phyloP scores from a whole-genome alignment of 2,329 filamentous ascomycete genomes.

The Daldinia sp. region DNA sequence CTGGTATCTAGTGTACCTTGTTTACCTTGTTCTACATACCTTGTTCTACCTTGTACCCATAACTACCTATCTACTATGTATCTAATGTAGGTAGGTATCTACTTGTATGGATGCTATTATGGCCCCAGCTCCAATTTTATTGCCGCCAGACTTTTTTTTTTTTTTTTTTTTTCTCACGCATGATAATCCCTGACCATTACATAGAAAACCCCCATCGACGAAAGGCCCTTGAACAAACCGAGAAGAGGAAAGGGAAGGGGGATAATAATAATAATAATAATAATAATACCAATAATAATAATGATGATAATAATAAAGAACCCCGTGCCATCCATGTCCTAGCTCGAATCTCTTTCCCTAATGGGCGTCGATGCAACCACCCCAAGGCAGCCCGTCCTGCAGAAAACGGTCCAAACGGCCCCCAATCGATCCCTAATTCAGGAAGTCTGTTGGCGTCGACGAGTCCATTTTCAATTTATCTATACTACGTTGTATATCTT shows the following conservation, averaged over 20 bases:
- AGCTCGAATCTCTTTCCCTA: slow-evolving; percentile 37
- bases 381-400: slow-evolving; percentile 12
- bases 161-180: background rate
- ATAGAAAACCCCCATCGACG: background rate
- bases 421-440: slow-evolving; percentile 36
- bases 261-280: too few relatives aligned
- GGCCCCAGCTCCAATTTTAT: slow-evolving; percentile 25
- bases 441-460: slow-evolving; percentile 19
- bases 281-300: too few relatives aligned
- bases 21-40: too few relatives aligned
- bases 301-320: too few relatives aligned
- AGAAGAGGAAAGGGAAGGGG: too few relatives aligned
- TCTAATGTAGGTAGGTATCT: too few relatives aligned
- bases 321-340: background rate
- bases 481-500: slow-evolving; percentile 36
- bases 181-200: too few relatives aligned
- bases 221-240: too few relatives aligned
- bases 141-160: slow-evolving; percentile 26
- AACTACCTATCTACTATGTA: too few relatives aligned
- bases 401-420: slow-evolving; percentile 31
- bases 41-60: too few relatives aligned
- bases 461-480: slow-evolving; percentile 20
- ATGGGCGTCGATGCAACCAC: slow-evolving; percentile 27
- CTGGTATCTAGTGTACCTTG: too few relatives aligned
- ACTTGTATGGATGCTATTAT: background rate